Percentiles rank a stretch among this genome's conserved stretches.
Evolutionary conservation across 2,329 filamentous ascomycete species (phyloP).

Genomic region (Penicillium sp.): DNA sequence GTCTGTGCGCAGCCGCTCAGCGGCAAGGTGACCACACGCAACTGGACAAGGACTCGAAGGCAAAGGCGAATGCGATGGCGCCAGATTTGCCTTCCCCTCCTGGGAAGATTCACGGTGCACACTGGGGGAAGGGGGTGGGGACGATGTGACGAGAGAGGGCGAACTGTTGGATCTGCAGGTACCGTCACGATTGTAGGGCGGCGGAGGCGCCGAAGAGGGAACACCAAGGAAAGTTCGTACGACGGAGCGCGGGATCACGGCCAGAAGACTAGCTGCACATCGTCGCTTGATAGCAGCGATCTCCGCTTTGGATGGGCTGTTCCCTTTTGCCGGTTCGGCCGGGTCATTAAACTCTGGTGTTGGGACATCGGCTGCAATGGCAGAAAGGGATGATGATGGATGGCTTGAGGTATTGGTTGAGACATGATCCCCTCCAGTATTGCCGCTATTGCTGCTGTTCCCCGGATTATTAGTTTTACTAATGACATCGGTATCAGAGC

Average conservation of each 20-base stretch:
- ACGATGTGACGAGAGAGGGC: conserved; percentile 18
- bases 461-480: conserved; percentile 9
- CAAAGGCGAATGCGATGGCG: conserved; percentile 6
- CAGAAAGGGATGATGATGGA: not conserved
- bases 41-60: not conserved
- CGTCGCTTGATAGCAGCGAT: conserved; percentile 44
- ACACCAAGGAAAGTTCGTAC: conserved; percentile 47
- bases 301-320: conserved; percentile 30
- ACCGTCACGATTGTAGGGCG: conserved; percentile 19
- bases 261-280: conserved; percentile 46
- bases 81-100: not conserved
- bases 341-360: conserved; percentile 7
- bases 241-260: conserved; percentile 46
- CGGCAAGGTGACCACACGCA: conserved; percentile 4
- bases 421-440: conserved; percentile 11
- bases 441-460: conserved; percentile 12
- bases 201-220: conserved; percentile 12
- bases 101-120: conserved; percentile 1
- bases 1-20: conserved; percentile 13
- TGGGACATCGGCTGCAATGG: conserved; percentile 4
- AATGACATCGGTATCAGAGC: conserved; percentile 1
- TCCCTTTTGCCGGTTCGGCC: conserved; percentile 16
- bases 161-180: conserved; percentile 26
- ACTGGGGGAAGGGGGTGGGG: conserved; percentile 15
- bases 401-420: conserved; percentile 10